These are phyloP conservation scores for Eucalyptus coolabah DNA, from an alignment of 345 rosid genomes.

Conservation along the genomic window DNA sequence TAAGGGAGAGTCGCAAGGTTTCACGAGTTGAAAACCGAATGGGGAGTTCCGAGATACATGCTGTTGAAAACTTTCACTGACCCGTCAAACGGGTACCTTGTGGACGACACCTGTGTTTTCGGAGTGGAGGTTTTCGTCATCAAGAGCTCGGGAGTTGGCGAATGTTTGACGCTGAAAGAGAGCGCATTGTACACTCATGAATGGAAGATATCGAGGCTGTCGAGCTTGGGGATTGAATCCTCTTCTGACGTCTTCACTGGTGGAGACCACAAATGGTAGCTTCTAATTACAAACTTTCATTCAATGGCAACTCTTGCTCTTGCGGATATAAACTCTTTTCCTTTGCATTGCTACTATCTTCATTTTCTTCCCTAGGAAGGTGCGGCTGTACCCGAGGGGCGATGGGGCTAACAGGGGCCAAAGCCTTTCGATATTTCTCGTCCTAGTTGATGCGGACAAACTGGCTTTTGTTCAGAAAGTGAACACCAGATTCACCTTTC, in stretches of 20 bases:
- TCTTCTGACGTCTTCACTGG: background rate
- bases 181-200: background rate
- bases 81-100: background rate
- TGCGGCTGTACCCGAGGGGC: rapidly evolving
- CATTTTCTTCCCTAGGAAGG: background rate
- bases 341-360: background rate
- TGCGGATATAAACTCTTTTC: background rate
- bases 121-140: background rate
- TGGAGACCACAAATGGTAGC: background rate
- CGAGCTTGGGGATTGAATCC: rapidly evolving
- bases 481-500: background rate
- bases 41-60: background rate
- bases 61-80: background rate
- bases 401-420: rapidly evolving
- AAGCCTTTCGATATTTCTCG: background rate
- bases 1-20: background rate
- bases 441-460: background rate
- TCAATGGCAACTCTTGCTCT: background rate
- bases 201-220: background rate
- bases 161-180: background rate
- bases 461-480: background rate
- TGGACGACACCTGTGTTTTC: background rate
- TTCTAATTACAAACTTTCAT: background rate
- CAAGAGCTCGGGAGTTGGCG: background rate
- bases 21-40: background rate